Evolutionary conservation across 306 rosid species (phyloP), one percentile per base, ranked within the genome.

Genomic region (Bauhinia variegata): DNA sequence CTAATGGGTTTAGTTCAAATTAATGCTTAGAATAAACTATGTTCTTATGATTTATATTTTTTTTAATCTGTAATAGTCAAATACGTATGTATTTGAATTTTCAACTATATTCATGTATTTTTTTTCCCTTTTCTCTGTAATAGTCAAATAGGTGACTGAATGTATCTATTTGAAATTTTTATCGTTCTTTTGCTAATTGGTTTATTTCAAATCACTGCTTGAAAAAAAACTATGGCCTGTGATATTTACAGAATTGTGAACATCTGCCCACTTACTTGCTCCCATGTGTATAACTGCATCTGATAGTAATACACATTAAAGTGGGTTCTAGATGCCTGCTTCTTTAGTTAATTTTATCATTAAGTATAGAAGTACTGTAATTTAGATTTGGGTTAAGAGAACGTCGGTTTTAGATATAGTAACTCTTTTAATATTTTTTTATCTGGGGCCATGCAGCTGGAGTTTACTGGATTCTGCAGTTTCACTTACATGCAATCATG

Each of bases 401-500:
- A n/a, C 11, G 36, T 52, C 17, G 6, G 5, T 15, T 36, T 51
- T 5, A 9, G 49, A 36, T 34, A 32, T 36, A 19, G 4, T 54
- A 41, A 30, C 39, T n/a, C n/a, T n/a, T n/a, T 38, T 63, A 61
- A 37, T 59, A n/a, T 69, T 14, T 4, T 30, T 60, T 67, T 54
- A 38, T 13, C 61, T 34, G 54, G 0, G 41, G 38, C 65, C 23
- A 12, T 64, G 48, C 86, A 92, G 98, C 74, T 81, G 78, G 84
- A 79, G 96, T 69, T 75, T 85, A 13, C 70, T 89, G 42, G 55
- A 63, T 46, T 84, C 91, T 5, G 86, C 96, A 0, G 88, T 48
- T 77, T 82, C 96, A 0, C 89, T 92, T 1, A 83, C 87, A 39
- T 92, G 96, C 91, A 92, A 89, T 51, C 98, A 89, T 75, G 79